Evolutionary conservation across 2,329 filamentous ascomycete genomes (phyloP), one percentile per base, ranked within the genome.

Genomic region (Colletotrichum liaoningense): DNA sequence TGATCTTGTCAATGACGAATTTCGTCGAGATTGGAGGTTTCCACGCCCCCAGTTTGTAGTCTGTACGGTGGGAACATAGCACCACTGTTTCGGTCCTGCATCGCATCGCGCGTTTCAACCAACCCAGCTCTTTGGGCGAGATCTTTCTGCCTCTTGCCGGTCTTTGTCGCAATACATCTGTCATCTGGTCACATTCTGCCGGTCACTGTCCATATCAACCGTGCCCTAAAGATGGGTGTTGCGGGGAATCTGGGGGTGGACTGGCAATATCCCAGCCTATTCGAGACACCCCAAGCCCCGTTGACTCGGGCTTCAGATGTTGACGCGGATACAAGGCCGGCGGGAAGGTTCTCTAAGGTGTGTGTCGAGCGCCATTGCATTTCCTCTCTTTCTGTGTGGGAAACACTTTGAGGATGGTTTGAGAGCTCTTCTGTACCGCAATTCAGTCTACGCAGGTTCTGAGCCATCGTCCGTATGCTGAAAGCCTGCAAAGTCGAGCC

Each of bases 131-230:
- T 19, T 60, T 57, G 69, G 69, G 24, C 46, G 49, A 63, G 49
- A 57, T 49, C 24, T 28, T 24, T 14, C 33, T 42, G 54, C 28
- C 46, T 67, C 8, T 38, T 55, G 65, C 30, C 16, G n/a, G 28
- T 30, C 16, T 55, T 46, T 67, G 63, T 67, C 63, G 8, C 26
- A 58, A 72, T 69, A 63, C 69, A 55, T 60, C 52, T 59, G 59
- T 30, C 42, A 56, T 58, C 38, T 49, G 49, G 49, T 49, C 69
- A 69, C 26, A 60, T 35, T 33, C 26, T 14, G 30, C 42, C 24
- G 46, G 54, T 42, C 16, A 19, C 26, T 46, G 46, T 42, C 16
- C 49, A n/a, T 16, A 26, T 6, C 24, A 46, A 16, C 46, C 65
- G 58, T 63, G n/a, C 42, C 54, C 24, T 54, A 33, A 54, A 54